Evolutionary conservation across 352 stramenopile genomes (phyloP).

Genomic region (Phytophthora litchii): DNA sequence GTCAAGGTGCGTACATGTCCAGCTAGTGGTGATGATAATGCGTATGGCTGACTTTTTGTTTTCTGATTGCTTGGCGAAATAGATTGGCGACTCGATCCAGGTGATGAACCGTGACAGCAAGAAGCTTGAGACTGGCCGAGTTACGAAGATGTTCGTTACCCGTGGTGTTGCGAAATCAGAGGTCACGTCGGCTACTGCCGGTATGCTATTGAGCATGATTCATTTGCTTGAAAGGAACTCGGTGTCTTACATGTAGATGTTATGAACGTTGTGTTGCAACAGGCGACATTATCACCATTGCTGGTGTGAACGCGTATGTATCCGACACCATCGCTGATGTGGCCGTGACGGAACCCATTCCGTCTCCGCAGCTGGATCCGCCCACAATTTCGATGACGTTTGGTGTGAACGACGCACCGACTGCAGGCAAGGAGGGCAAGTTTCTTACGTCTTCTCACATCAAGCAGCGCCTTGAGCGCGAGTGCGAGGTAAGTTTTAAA

Average conservation of each 20-base stretch:
- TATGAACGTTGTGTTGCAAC: constrained; percentile 19
- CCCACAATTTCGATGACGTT: constrained; percentile 99
- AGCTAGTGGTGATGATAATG: background rate
- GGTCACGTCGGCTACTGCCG: constrained; percentile 85
- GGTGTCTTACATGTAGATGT: constrained; percentile 1
- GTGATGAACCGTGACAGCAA: constrained; percentile 90
- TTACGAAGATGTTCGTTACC: constrained; percentile 92
- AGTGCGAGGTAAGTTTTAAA: constrained; percentile 79
- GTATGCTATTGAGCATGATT: constrained; percentile 28
- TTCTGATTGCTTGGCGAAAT: background rate
- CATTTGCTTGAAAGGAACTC: background rate
- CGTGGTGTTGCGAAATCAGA: constrained; percentile 85
- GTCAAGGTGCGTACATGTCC: constrained; percentile 53
- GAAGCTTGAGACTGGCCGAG: constrained; percentile 72
- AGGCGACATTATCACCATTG: constrained; percentile 98
- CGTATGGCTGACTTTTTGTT: constrained; percentile 13
- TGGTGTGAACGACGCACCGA: constrained; percentile 96
- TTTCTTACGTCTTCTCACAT: constrained; percentile 97
- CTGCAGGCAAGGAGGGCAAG: constrained; percentile 96
- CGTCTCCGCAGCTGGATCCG: constrained; percentile 94
- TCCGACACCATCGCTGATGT: constrained; percentile 90
- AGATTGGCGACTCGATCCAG: constrained; percentile 89
- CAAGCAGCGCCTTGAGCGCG: constrained; percentile 92
- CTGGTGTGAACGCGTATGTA: constrained; percentile 92
- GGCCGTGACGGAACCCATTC: constrained; percentile 81